These are phyloP conservation scores for Kurtzmaniella natalensis DNA, from an alignment of 1,139 yeast genomes.

Conservation along the genomic window DNA sequence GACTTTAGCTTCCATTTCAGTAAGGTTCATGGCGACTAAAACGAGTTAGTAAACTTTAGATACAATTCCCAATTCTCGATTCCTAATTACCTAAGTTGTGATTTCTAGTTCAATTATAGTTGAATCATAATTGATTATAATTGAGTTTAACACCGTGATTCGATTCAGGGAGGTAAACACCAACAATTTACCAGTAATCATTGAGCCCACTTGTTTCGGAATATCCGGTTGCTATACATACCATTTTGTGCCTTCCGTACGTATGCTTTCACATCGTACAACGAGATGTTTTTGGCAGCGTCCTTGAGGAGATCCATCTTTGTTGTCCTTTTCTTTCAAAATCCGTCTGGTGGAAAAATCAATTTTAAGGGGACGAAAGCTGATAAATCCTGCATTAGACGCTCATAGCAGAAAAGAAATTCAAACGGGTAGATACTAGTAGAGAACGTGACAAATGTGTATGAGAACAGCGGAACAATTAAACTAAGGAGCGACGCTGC, in stretches of 20 bases:
- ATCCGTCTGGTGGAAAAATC: constrained; percentile 1
- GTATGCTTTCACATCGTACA: constrained; percentile 95
- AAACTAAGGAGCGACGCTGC: no score
- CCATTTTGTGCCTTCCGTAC: constrained; percentile 97
- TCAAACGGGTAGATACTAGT: no score
- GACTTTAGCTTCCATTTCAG: constrained; percentile 94
- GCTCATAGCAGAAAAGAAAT: no score
- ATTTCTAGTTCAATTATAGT: background rate
- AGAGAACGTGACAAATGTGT: no score
- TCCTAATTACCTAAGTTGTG: constrained; percentile 15
- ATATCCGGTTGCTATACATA: constrained; percentile 19
- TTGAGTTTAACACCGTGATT: no score
- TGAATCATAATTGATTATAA: constrained; percentile 1
- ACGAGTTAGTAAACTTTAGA: no score
- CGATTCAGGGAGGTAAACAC: no score
- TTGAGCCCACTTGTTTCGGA: no score
- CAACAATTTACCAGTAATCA: no score
- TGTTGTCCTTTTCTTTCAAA: constrained; percentile 1
- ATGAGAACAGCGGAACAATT: no score
- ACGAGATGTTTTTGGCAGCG: constrained; percentile 73
- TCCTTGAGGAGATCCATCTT: constrained; percentile 65
- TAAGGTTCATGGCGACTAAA: constrained; percentile 79
- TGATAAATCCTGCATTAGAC: no score
- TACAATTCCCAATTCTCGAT: no score
- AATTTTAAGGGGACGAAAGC: constrained; percentile 1